Base-by-base conservation (phyloP, 306 rosid species). In the Acacia acuminata region DNA sequence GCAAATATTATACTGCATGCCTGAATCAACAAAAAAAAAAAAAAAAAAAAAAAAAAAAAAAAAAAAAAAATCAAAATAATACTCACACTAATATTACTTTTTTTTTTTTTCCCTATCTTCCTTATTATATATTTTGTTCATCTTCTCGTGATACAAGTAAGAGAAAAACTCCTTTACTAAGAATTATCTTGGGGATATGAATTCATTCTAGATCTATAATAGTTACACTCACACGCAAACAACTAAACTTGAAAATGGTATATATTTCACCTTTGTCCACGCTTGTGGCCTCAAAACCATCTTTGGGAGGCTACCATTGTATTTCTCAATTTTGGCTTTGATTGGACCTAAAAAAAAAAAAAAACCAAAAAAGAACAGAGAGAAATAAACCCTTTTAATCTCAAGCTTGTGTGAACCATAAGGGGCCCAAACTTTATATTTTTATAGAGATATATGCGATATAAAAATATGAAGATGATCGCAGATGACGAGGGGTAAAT, bases 1-100 rank as follows among this genome's bases (percentile, higher is more conserved):
- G 85, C 4, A 38, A 89, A 88, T 4, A 89, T 74, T 30, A 30
- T 30, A 30, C 32, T 30, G 32, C 32, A 30, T 30, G 32, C 32
- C 32, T 30, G 2, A 30, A 30, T 30, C 32, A 30, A 30, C 32
- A 30, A 30, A 30, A 30, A 1, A 30, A 30, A 30, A 30, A 30
- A 30, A 30, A 30, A 30, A 30, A 30, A 30, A 30, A 30, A 30
- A 30, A 30, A n/a, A n/a, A n/a, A 30, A 30, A 30, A 30, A 1
- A 30, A 30, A 30, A 30, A 30, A 30, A 30, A 30, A 30, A 30
- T 30, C 32, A 30, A 30, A 30, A 30, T 30, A 30, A 30, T 30
- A 30, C 32, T 1, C 32, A 30, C 32, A 30, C 32, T 30, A 1
- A 30, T 30, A 30, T 30, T 30, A 30, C 40, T 5, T 4, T 36